A percentile compares a stretch with the other conserved stretches of the same genome.
phyloP scores from a whole-genome alignment of 345 rosid species.

The Turnera subulata region DNA sequence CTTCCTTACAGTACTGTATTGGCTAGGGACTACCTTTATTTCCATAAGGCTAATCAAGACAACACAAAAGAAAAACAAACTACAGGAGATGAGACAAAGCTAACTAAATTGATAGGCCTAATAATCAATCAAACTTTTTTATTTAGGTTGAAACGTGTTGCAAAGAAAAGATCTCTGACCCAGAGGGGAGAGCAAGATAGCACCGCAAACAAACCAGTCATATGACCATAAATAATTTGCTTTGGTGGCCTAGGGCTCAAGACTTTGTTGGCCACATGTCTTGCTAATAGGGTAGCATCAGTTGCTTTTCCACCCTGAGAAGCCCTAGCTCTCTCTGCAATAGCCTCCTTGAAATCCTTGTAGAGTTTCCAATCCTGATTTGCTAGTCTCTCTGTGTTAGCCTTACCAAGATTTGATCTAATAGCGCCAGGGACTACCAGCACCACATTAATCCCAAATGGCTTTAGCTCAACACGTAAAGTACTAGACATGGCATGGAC shows the following conservation, averaged over 20 bases:
- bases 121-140: constrained; percentile 21
- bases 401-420: constrained; percentile 48
- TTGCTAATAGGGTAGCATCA: constrained; percentile 38
- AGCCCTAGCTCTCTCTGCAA: constrained; percentile 48
- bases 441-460: constrained; percentile 51
- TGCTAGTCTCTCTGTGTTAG: constrained; percentile 28
- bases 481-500: constrained; percentile 51
- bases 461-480: constrained; percentile 48
- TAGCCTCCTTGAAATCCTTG: constrained; percentile 42
- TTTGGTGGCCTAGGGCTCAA: constrained; percentile 49
- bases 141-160: constrained; percentile 34
- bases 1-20: too few species aligned
- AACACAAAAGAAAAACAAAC: too few species aligned
- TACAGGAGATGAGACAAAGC: too few species aligned
- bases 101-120: too few species aligned
- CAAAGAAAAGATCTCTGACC: constrained; percentile 54
- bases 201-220: constrained; percentile 51
- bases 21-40: too few species aligned
- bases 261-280: constrained; percentile 50
- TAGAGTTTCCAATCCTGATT: constrained; percentile 56
- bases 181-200: constrained; percentile 59
- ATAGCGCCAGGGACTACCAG: constrained; percentile 48
- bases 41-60: too few species aligned
- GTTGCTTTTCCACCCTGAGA: constrained; percentile 49
- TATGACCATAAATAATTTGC: constrained; percentile 49